These are phyloP conservation scores for Gypsophila paniculata DNA, from an alignment of 179 eudicot genomes.

Conservation along the genomic window DNA sequence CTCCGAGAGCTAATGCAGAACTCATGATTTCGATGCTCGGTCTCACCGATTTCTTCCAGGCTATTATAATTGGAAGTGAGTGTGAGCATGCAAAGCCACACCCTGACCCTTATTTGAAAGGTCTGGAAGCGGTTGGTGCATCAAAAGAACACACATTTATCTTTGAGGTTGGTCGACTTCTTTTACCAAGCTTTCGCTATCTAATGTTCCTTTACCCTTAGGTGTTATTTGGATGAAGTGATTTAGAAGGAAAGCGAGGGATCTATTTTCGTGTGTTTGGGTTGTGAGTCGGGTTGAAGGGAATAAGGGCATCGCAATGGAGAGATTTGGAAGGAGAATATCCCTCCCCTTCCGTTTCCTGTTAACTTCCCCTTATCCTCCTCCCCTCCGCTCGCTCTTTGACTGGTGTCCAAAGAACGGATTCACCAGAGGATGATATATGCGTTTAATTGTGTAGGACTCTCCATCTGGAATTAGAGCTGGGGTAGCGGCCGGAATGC, in stretches of 20 bases:
- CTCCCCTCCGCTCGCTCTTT: not conserved
- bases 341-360: too few species aligned
- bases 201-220: not conserved
- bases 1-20: constrained; percentile 84
- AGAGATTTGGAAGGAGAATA: too few species aligned
- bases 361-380: too few species aligned
- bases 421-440: not conserved
- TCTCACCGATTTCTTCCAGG: constrained; percentile 72
- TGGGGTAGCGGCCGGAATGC: constrained; percentile 91
- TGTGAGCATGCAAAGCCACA: constrained; percentile 88
- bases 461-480: constrained; percentile 90
- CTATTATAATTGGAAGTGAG: constrained; percentile 63
- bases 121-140: constrained; percentile 58
- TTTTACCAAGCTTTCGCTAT: not conserved
- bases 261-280: not conserved
- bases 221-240: not conserved
- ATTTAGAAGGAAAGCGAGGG: not conserved
- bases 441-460: constrained; percentile 44
- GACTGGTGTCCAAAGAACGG: not conserved
- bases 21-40: constrained; percentile 71
- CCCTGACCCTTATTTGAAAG: constrained; percentile 88
- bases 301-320: too few species aligned
- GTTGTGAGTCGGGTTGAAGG: too few species aligned
- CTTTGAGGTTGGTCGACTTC: constrained; percentile 52
- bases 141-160: constrained; percentile 81